Conservation (phyloP, 305 asterid species). For the Lippia alba region DNA sequence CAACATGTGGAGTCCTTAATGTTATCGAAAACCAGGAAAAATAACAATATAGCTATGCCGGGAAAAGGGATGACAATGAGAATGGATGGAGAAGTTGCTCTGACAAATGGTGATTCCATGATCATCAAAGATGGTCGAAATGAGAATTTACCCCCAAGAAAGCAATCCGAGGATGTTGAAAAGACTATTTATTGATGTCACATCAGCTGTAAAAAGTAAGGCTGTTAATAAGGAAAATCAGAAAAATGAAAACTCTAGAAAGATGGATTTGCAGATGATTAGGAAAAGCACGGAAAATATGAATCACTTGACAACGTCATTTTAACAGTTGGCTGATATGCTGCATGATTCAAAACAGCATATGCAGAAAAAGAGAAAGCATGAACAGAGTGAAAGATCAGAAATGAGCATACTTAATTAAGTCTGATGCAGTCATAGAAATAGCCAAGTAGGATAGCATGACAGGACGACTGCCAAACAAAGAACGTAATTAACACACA, state of each 20-base stretch:
- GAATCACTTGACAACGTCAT: conserved; percentile 15
- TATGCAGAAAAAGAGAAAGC: conserved; percentile 30
- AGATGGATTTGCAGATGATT: conserved; percentile 34
- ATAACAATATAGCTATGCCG: conserved; percentile 22
- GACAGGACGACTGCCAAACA: conserved; percentile 32
- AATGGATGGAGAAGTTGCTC: conserved; percentile 27
- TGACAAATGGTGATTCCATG: conserved; percentile 30
- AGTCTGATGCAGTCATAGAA: conserved; percentile 3
- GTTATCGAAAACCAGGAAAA: conserved; percentile 35
- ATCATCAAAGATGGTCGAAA: conserved; percentile 12
- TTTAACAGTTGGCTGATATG: conserved; percentile 27
- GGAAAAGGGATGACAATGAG: conserved; percentile 24
- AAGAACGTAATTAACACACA: conserved; percentile 29
- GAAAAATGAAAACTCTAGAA: conserved; percentile 27
- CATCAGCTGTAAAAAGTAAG: conserved; percentile 27
- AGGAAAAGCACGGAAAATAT: conserved; percentile 29
- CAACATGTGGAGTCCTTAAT: conserved; percentile 37
- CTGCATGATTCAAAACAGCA: conserved; percentile 32
- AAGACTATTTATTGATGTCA: conserved; percentile 6
- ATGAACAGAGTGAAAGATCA: conserved; percentile 23
- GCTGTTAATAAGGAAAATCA: conserved; percentile 13
- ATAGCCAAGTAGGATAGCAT: conserved; percentile 30
- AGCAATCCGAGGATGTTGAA: neutral
- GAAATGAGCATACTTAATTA: conserved; percentile 16
- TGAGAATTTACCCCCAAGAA: conserved; percentile 15